A percentile compares a stretch with the other conserved stretches of the same genome.
Evolutionary conservation across 2,329 filamentous ascomycete genomes (phyloP).

Genomic region (Penicillium sp.): DNA sequence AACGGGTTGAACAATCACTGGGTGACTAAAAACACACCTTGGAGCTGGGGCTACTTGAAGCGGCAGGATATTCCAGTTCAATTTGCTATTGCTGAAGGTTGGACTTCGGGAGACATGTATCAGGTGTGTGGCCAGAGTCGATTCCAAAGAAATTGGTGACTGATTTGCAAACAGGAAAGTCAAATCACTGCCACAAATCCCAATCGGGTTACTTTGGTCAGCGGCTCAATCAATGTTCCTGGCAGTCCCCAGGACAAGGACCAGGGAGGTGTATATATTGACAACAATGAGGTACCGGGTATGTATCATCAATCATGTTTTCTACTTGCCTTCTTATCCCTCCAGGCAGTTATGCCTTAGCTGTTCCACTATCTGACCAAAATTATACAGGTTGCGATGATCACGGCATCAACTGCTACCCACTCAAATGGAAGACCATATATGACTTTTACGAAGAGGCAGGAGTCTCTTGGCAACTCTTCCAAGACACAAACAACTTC

Average conservation of each 20-base stretch:
- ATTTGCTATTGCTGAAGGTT: slow-evolving; percentile 55
- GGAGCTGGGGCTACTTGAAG: slow-evolving; percentile 53
- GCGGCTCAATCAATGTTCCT: slow-evolving; percentile 53
- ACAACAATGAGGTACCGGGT: slow-evolving; percentile 53
- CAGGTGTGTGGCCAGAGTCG: slow-evolving; percentile 32
- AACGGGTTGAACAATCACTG: slow-evolving; percentile 53
- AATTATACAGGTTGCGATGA: slow-evolving; percentile 41
- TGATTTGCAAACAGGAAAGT: slow-evolving; percentile 38
- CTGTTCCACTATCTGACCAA: background rate
- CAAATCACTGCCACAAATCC: slow-evolving; percentile 54
- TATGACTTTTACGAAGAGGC: slow-evolving; percentile 51
- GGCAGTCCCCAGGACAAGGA: slow-evolving; percentile 45
- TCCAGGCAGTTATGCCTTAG: no score
- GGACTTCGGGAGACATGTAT: slow-evolving; percentile 58
- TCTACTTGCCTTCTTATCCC: background rate
- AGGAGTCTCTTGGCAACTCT: slow-evolving; percentile 52
- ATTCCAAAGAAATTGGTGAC: background rate
- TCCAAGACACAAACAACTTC: slow-evolving; percentile 52
- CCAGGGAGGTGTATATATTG: slow-evolving; percentile 50
- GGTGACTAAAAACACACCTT: slow-evolving; percentile 55
- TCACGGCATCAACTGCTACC: slow-evolving; percentile 51
- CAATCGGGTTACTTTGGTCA: slow-evolving; percentile 53
- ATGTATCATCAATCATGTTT: background rate
- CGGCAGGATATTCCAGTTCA: slow-evolving; percentile 55
- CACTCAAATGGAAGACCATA: slow-evolving; percentile 54